phyloP scores from a whole-genome alignment of 345 rosid species.

The Camelina laxa region DNA sequence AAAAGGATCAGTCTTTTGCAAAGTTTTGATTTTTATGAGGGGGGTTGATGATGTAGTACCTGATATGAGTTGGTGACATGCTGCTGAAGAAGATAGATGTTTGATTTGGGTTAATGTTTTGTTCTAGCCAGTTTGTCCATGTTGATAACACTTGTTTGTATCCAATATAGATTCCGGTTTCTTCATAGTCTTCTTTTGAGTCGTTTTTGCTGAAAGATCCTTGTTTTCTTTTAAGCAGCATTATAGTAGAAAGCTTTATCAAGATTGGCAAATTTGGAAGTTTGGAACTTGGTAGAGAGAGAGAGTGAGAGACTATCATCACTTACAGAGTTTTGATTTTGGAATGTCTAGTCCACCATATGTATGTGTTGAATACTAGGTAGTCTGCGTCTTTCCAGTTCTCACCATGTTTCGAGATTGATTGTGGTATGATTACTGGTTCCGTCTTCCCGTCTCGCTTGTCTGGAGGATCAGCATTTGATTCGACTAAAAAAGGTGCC shows the following conservation, averaged over 20 bases:
- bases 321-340: constrained; percentile 64
- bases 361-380: constrained; percentile 65
- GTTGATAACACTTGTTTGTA: constrained; percentile 63
- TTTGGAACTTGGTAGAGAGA: constrained; percentile 20
- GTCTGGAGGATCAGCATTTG: constrained; percentile 62
- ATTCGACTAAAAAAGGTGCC: constrained; percentile 73
- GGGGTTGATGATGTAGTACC: constrained; percentile 42
- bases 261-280: neutral
- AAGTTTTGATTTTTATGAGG: neutral
- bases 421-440: constrained; percentile 52
- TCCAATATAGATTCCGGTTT: constrained; percentile 49
- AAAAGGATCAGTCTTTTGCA: constrained; percentile 1
- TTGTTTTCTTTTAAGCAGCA: constrained; percentile 44
- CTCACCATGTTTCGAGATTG: constrained; percentile 62
- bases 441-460: constrained; percentile 55
- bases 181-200: constrained; percentile 60
- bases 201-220: constrained; percentile 60
- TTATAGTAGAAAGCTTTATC: neutral
- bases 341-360: constrained; percentile 66
- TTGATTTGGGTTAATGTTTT: constrained; percentile 61
- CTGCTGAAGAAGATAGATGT: constrained; percentile 79
- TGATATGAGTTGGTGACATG: constrained; percentile 76
- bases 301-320: neutral
- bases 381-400: constrained; percentile 60
- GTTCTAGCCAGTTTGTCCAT: constrained; percentile 76